These are phyloP conservation scores for Triticum timopheevii DNA, from an alignment of 176 grass and related monocot species.

Conservation along the genomic window DNA sequence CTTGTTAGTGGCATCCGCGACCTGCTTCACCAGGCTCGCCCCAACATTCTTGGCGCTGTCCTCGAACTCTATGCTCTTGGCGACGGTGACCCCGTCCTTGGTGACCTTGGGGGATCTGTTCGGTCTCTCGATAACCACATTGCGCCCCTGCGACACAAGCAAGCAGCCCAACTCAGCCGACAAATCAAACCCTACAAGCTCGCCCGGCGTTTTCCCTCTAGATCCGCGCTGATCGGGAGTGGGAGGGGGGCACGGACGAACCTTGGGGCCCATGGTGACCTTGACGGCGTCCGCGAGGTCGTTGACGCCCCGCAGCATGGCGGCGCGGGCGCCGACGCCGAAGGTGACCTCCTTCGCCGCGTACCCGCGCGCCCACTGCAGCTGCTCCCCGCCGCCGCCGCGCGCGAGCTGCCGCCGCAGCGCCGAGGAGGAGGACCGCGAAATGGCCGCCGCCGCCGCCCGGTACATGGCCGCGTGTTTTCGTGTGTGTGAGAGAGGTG, in stretches of 20 bases:
- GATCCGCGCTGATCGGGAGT: neutral
- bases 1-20: conserved; percentile 84
- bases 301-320: conserved; percentile 74
- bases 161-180: conserved; percentile 9
- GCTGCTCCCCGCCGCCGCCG: conserved; percentile 43
- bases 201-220: neutral
- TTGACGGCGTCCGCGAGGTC: conserved; percentile 82
- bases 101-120: conserved; percentile 59
- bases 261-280: conserved; percentile 86
- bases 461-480: conserved; percentile 34
- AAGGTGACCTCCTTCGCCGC: conserved; percentile 71
- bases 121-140: conserved; percentile 78
- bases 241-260: neutral
- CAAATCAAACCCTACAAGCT: neutral
- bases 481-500: neutral
- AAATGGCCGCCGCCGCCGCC: conserved; percentile 46
- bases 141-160: conserved; percentile 55
- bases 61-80: conserved; percentile 88
- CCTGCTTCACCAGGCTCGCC: conserved; percentile 87
- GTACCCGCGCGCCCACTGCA: conserved; percentile 47
- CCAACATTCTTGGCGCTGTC: conserved; percentile 77
- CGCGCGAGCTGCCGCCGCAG: conserved; percentile 32
- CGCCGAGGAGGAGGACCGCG: conserved; percentile 44
- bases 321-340: conserved; percentile 52
- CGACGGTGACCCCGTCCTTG: conserved; percentile 94